Evolutionary conservation across 2,329 filamentous ascomycete genomes (phyloP).

Genomic region (Bipolaris sorokiniana): DNA sequence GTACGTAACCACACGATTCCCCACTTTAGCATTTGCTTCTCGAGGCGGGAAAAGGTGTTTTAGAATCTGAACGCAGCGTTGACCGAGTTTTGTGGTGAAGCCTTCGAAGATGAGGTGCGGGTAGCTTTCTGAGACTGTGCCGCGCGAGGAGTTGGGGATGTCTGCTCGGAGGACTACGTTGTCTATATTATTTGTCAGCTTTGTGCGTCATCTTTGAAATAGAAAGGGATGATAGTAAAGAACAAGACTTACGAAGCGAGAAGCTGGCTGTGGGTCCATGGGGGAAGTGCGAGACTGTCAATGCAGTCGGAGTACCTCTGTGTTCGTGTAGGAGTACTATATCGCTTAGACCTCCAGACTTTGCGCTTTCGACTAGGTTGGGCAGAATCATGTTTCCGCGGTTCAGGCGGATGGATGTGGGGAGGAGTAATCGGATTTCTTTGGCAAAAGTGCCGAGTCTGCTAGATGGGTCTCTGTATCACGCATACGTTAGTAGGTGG

Average conservation of each 20-base stretch:
- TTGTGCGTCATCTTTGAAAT: neutral
- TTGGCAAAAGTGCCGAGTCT: constrained; percentile 90
- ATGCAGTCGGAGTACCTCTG: constrained; percentile 82
- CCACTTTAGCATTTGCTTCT: constrained; percentile 78
- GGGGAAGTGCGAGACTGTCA: constrained; percentile 86
- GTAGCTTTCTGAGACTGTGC: constrained; percentile 59
- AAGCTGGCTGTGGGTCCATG: constrained; percentile 89
- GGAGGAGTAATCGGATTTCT: constrained; percentile 82
- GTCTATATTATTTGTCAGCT: constrained; percentile 47
- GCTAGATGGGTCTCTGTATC: constrained; percentile 14
- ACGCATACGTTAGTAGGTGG: neutral
- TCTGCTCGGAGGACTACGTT: constrained; percentile 93
- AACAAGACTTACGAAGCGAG: constrained; percentile 61
- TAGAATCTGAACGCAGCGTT: constrained; percentile 83
- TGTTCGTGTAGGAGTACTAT: constrained; percentile 81
- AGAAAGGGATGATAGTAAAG: neutral
- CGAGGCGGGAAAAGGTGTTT: constrained; percentile 94
- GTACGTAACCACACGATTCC: constrained; percentile 74
- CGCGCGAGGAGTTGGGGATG: constrained; percentile 84
- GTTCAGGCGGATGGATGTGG: constrained; percentile 86
- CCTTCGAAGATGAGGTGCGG: constrained; percentile 96
- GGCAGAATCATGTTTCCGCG: constrained; percentile 87
- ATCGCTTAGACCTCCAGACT: constrained; percentile 80
- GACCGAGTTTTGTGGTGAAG: constrained; percentile 80
- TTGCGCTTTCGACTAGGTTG: constrained; percentile 82